A percentile compares a stretch with the other conserved stretches of the same genome.
Conservation (phyloP, 768 basidiomycete species). For the Rickenella mellea region DNA sequence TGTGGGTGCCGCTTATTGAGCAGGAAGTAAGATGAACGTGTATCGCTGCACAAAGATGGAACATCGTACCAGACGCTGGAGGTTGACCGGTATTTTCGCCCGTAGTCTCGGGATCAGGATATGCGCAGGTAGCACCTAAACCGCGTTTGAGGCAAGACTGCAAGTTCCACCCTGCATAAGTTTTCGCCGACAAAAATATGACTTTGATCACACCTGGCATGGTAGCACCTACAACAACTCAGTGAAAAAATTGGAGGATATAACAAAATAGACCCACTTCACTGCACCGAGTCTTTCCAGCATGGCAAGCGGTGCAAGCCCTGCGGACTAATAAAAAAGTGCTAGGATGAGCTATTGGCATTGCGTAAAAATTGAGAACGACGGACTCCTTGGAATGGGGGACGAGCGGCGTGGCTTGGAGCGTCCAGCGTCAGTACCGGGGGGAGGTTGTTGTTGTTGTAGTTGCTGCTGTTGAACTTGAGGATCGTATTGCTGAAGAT, state of each 20-base stretch:
- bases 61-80: constrained; percentile 5
- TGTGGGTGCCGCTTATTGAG: constrained; percentile 1
- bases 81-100: constrained; percentile 11
- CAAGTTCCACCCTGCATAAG: neutral
- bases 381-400: constrained; percentile 6
- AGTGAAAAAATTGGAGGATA: neutral
- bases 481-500: constrained; percentile 34
- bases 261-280: constrained; percentile 22
- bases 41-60: neutral
- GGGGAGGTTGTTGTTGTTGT: constrained; percentile 22
- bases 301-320: constrained; percentile 73
- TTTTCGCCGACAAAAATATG: constrained; percentile 6
- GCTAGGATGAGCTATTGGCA: constrained; percentile 66
- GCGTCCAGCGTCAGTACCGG: constrained; percentile 38
- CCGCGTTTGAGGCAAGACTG: constrained; percentile 81
- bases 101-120: constrained; percentile 61
- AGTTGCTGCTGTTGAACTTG: constrained; percentile 11
- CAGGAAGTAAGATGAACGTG: neutral
- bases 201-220: constrained; percentile 48
- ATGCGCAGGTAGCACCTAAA: constrained; percentile 57
- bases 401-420: constrained; percentile 31
- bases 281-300: constrained; percentile 77
- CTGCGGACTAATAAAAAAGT: constrained; percentile 39
- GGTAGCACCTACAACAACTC: constrained; percentile 38
- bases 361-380: constrained; percentile 9